Conservation (phyloP, 495 filamentous ascomycete species). For the Daldinia caldariorum region DNA sequence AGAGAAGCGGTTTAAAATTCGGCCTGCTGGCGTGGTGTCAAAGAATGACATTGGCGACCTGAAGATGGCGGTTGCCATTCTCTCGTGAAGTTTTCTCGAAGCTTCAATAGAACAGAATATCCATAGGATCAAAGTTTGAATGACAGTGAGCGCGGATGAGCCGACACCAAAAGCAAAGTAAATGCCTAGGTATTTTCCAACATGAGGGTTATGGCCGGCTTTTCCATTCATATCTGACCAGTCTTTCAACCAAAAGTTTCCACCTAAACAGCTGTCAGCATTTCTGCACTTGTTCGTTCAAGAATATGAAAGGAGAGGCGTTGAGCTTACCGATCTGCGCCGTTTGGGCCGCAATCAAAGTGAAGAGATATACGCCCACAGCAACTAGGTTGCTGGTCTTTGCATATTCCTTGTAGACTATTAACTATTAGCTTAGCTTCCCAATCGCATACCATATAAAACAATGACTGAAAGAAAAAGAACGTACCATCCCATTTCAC, state of each 20-base stretch:
- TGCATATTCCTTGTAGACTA: slow-evolving; percentile 85
- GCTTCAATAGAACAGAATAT: slow-evolving; percentile 99
- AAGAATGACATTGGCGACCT: slow-evolving; percentile 99
- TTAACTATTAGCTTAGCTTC: slow-evolving; percentile 46
- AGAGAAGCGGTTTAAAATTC: slow-evolving; percentile 96
- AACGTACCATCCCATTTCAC: slow-evolving; percentile 83
- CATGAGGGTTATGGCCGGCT: slow-evolving; percentile 71
- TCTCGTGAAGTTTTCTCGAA: slow-evolving; percentile 94
- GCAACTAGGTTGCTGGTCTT: slow-evolving; percentile 91
- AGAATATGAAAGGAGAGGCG: background rate
- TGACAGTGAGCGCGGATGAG: slow-evolving; percentile 82
- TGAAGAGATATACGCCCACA: slow-evolving; percentile 80
- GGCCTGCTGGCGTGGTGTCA: slow-evolving; percentile 96
- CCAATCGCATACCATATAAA: background rate
- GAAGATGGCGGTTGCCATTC: slow-evolving; percentile 98
- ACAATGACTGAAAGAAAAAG: background rate
- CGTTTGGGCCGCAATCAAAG: slow-evolving; percentile 81
- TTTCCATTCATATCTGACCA: slow-evolving; percentile 85
- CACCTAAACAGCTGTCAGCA: slow-evolving; percentile 51
- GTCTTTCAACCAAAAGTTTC: slow-evolving; percentile 90
- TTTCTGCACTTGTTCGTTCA: background rate
- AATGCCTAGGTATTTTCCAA: slow-evolving; percentile 91
- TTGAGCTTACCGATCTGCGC: slow-evolving; percentile 70
- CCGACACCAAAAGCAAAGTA: slow-evolving; percentile 95
- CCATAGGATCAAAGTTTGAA: slow-evolving; percentile 96